Percentiles rank a stretch among this genome's conserved stretches.
Evolutionary conservation across 805 yeast species (phyloP).

Genomic region (Jamesozyma spencerorum): DNA sequence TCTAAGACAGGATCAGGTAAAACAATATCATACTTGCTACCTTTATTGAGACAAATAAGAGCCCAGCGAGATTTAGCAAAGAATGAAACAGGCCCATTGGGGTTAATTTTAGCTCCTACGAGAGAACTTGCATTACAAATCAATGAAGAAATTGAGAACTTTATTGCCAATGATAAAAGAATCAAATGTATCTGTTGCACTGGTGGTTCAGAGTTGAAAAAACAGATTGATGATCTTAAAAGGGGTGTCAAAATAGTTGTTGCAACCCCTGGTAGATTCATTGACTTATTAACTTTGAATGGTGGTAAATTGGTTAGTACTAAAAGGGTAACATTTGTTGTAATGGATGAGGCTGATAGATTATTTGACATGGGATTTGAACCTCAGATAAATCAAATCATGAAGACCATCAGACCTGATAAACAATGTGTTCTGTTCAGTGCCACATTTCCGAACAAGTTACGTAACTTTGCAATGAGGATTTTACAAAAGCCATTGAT

Average conservation of each 20-base stretch:
- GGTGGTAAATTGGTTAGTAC: slow-evolving; percentile 62
- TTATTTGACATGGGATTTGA: slow-evolving; percentile 97
- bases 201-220: slow-evolving; percentile 80
- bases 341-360: slow-evolving; percentile 91
- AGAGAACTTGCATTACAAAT: slow-evolving; percentile 87
- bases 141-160: slow-evolving; percentile 51
- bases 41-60: slow-evolving; percentile 73
- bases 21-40: slow-evolving; percentile 78
- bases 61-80: slow-evolving; percentile 49
- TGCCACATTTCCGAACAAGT: slow-evolving; percentile 81
- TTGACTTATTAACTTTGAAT: slow-evolving; percentile 79
- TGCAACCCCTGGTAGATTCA: slow-evolving; percentile 92
- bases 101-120: slow-evolving; percentile 78
- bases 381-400: slow-evolving; percentile 81
- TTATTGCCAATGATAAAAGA: slow-evolving; percentile 32
- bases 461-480: slow-evolving; percentile 66
- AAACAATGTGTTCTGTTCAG: slow-evolving; percentile 84
- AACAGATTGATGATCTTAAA: slow-evolving; percentile 72
- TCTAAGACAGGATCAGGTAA: slow-evolving; percentile 98
- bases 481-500: slow-evolving; percentile 59
- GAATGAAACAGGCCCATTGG: slow-evolving; percentile 64
- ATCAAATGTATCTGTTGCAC: slow-evolving; percentile 69
- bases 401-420: slow-evolving; percentile 72
- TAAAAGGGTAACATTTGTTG: slow-evolving; percentile 65
- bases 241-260: slow-evolving; percentile 73